These are phyloP conservation scores for Acacia melanoxylon DNA, from an alignment of 306 rosid species.

Conservation along the genomic window DNA sequence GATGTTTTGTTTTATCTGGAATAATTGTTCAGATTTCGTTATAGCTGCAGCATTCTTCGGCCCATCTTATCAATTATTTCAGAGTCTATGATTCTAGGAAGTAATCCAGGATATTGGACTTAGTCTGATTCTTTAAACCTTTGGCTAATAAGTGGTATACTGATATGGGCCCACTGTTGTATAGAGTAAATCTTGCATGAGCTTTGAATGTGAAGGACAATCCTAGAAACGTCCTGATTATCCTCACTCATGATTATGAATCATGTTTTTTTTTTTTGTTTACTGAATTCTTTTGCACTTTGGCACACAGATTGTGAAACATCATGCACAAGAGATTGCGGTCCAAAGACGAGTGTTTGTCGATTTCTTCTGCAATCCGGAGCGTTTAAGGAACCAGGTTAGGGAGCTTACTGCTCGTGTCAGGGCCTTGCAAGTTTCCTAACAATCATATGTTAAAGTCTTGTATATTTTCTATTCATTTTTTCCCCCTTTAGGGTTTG, in stretches of 20 bases:
- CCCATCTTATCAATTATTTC: too few species aligned
- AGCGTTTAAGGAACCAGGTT: constrained; percentile 80
- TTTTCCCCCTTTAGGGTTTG: neutral
- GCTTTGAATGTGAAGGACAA: neutral
- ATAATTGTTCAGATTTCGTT: neutral
- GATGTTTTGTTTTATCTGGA: neutral
- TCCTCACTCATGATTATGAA: constrained; percentile 19
- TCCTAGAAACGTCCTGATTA: neutral
- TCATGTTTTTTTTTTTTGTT: neutral
- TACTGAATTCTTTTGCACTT: constrained; percentile 3
- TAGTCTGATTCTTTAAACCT: neutral
- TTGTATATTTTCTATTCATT: neutral
- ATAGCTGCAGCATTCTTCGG: neutral
- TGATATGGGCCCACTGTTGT: neutral
- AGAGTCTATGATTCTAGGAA: neutral
- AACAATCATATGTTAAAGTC: constrained; percentile 14
- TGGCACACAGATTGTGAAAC: constrained; percentile 80
- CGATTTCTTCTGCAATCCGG: constrained; percentile 96
- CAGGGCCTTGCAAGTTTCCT: constrained; percentile 82
- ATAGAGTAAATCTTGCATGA: neutral
- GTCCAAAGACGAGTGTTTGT: constrained; percentile 87
- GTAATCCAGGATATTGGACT: neutral
- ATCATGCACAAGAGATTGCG: constrained; percentile 83
- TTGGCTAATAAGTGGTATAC: neutral
- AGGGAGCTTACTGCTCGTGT: constrained; percentile 82